Conservation (phyloP, 352 stramenopile species). For the Globisporangium viniferum region DNA sequence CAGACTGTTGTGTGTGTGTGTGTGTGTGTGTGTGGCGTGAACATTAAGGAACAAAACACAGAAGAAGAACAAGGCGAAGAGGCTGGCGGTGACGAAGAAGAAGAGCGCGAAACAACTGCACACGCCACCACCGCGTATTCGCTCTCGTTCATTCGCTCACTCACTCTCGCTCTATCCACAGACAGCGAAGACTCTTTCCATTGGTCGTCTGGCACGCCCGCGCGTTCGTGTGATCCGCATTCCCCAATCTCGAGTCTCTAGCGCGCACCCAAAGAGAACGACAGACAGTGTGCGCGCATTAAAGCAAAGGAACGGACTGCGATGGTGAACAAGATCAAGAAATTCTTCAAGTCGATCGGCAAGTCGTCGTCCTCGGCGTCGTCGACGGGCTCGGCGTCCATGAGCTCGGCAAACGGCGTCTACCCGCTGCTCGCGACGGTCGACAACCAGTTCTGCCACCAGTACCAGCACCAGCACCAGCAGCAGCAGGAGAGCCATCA, state of each 20-base stretch:
- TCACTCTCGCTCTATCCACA: background rate
- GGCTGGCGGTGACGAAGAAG: no score
- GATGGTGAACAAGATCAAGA: conserved; percentile 57
- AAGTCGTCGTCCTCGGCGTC: conserved; percentile 22
- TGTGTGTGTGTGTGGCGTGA: no score
- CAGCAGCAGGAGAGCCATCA: conserved; percentile 6
- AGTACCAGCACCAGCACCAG: conserved; percentile 2
- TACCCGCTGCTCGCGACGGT: conserved; percentile 15
- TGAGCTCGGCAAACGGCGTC: background rate
- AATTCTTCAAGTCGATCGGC: conserved; percentile 46
- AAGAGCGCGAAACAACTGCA: background rate
- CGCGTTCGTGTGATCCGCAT: background rate
- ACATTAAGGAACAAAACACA: no score
- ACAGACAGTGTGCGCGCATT: background rate
- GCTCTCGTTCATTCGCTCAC: background rate
- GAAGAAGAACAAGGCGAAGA: no score
- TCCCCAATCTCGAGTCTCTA: background rate
- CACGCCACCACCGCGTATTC: background rate
- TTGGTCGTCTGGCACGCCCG: background rate
- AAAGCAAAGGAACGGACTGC: background rate
- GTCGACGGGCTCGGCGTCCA: background rate
- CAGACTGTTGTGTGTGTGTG: no score
- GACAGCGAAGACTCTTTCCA: background rate
- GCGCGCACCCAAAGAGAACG: background rate
- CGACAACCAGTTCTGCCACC: conserved; percentile 20